A percentile compares a stretch with the other conserved stretches of the same genome.
Conservation (phyloP, 768 basidiomycete genomes). For the Naganishia onofrii region DNA sequence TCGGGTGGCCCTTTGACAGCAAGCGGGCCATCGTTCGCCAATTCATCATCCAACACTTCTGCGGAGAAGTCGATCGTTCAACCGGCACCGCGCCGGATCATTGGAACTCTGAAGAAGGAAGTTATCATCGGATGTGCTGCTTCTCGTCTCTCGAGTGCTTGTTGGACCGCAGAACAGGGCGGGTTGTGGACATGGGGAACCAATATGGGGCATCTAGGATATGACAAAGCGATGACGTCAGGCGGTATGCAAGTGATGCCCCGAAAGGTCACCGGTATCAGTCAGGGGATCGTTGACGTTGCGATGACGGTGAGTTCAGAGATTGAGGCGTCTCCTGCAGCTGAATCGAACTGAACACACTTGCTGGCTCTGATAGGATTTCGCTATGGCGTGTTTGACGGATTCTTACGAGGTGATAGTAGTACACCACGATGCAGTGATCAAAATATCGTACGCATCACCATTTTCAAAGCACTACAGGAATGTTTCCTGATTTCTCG, state of each 20-base stretch:
- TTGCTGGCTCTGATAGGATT: conserved; percentile 59
- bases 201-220: conserved; percentile 90
- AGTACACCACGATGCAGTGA: conserved; percentile 70
- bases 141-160: conserved; percentile 78
- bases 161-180: conserved; percentile 65
- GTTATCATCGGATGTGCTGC: conserved; percentile 77
- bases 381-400: conserved; percentile 75
- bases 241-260: conserved; percentile 65
- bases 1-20: conserved; percentile 22
- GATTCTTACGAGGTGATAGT: conserved; percentile 77
- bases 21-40: conserved; percentile 38
- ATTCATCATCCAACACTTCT: conserved; percentile 30
- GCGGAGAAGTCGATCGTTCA: conserved; percentile 73
- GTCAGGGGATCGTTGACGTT: conserved; percentile 67
- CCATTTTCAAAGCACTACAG: too few species aligned
- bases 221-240: conserved; percentile 70
- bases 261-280: conserved; percentile 74
- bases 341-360: background rate
- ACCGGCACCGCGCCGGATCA: conserved; percentile 68
- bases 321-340: background rate
- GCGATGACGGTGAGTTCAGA: conserved; percentile 58
- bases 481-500: background rate
- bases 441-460: conserved; percentile 58
- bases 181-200: conserved; percentile 70
- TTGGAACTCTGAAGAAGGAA: conserved; percentile 74